Percentiles rank a stretch among this genome's conserved stretches.
phyloP scores from a whole-genome alignment of 2,329 filamentous ascomycete species.

The Trichoderma sp. region DNA sequence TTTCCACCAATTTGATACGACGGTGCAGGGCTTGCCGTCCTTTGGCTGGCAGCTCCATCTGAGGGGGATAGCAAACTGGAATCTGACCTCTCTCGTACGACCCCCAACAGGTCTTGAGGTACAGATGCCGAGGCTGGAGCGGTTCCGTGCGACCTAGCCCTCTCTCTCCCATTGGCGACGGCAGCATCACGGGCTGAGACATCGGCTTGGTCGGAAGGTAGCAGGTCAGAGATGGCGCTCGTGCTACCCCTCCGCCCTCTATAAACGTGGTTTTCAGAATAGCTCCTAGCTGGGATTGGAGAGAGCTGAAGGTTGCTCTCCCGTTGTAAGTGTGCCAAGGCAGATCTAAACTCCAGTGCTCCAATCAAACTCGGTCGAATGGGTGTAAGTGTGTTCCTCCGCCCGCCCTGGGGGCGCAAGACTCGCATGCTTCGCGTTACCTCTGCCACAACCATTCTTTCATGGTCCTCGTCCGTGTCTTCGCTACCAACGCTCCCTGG shows the following conservation, averaged over 20 bases:
- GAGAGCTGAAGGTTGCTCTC: slow-evolving; percentile 74
- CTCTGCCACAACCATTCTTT: slow-evolving; percentile 72
- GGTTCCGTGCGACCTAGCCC: slow-evolving; percentile 26
- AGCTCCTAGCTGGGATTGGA: slow-evolving; percentile 66
- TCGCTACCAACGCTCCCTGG: slow-evolving; percentile 47
- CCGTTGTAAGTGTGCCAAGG: slow-evolving; percentile 82
- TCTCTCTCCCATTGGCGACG: slow-evolving; percentile 21
- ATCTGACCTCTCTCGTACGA: neutral
- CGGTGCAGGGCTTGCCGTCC: slow-evolving; percentile 33
- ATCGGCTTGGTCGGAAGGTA: slow-evolving; percentile 21
- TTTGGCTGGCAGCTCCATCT: slow-evolving; percentile 24
- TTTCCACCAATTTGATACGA: slow-evolving; percentile 43
- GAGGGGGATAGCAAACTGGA: neutral
- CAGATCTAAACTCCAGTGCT: slow-evolving; percentile 88
- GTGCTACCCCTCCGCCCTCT: slow-evolving; percentile 33
- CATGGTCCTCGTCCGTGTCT: slow-evolving; percentile 54
- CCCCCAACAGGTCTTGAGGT: neutral
- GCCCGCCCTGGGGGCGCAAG: slow-evolving; percentile 61
- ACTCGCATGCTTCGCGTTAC: slow-evolving; percentile 93
- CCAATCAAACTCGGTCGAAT: slow-evolving; percentile 93
- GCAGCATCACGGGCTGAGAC: neutral
- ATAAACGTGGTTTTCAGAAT: slow-evolving; percentile 38
- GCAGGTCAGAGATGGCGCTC: slow-evolving; percentile 28
- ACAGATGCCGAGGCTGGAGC: slow-evolving; percentile 7
- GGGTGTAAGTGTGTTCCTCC: slow-evolving; percentile 73